Evolutionary conservation across 345 rosid species (phyloP), one percentile per base, ranked within the genome.

Genomic region (Euclidium syriacum): DNA sequence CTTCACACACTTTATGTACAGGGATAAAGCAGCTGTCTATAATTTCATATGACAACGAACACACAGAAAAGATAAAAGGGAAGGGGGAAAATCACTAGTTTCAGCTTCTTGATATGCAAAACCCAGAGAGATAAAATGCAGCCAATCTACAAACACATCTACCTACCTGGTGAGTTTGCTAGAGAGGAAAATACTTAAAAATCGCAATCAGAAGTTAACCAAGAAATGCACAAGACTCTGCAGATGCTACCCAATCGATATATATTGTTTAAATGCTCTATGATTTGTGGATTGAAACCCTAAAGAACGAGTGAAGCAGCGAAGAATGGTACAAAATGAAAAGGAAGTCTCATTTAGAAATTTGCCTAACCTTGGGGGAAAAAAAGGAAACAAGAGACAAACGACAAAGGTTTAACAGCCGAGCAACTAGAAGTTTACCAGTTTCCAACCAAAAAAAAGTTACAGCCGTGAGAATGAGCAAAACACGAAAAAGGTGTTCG

Each of bases 271-370:
- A 70, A 62, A 62, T 46, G 40, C 44, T 54, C 52, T 12, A 27
- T n/a, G 53, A 26, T 53, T 62, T 61, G 29, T 52, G 49, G 17
- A 17, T 20, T 11, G 62, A 42, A 14, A 30, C 42, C 64, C 64
- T 55, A 54, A 49, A 47, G 64, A 55, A 39, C 22, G 58, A 62
- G 69, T 63, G 4, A 63, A 48, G 52, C 59, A 62, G 60, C 40
- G 53, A 58, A 50, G 24, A 67, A 23, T 26, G 12, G 44, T 32
- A 61, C 30, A 4, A 58, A 52, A 54, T 43, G 62, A 52, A 54
- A 62, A 47, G 42, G 44, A 48, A 29, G 47, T 70, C 29, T 47
- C 64, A 62, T 36, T 38, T 16, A 29, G 35, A 46, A 54, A 70
- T 46, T 70, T 69, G 73, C 39, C 4, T n/a, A 52, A 52, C 67